A percentile compares a stretch with the other conserved stretches of the same genome.
Conservation (phyloP, 306 rosid genomes). For the Chamaecrista fasciculata region DNA sequence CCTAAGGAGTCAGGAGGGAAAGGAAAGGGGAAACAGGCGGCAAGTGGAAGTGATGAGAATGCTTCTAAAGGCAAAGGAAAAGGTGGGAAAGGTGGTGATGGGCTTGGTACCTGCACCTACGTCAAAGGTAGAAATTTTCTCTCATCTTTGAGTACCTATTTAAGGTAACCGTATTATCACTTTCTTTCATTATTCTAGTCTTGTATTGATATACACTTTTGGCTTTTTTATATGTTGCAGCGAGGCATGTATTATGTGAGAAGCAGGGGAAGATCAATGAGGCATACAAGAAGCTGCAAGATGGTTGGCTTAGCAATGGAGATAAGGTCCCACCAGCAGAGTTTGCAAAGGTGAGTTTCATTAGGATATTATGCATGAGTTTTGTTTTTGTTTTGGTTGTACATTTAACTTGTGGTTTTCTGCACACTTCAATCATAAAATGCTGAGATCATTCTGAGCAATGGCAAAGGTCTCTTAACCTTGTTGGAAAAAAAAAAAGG, state of each 20-base stretch:
- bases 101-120: constrained; percentile 96
- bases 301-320: constrained; percentile 91
- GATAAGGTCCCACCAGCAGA: constrained; percentile 96
- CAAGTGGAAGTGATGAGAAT: constrained; percentile 68
- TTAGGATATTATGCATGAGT: constrained; percentile 1
- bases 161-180: background rate
- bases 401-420: background rate
- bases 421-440: background rate
- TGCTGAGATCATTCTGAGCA: background rate
- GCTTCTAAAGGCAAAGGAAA: constrained; percentile 89
- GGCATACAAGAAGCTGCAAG: constrained; percentile 93
- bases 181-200: background rate
- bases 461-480: background rate
- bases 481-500: constrained; percentile 16
- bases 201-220: background rate
- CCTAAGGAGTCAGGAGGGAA: constrained; percentile 65
- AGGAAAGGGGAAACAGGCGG: constrained; percentile 87
- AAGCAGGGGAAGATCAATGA: constrained; percentile 97
- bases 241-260: constrained; percentile 89
- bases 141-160: background rate
- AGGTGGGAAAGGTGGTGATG: constrained; percentile 72
- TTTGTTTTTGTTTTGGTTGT: background rate
- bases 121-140: constrained; percentile 61
- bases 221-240: constrained; percentile 36
- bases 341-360: constrained; percentile 73